Evolutionary conservation across 352 stramenopile genomes (phyloP).

Genomic region (Pythium brassicae): DNA sequence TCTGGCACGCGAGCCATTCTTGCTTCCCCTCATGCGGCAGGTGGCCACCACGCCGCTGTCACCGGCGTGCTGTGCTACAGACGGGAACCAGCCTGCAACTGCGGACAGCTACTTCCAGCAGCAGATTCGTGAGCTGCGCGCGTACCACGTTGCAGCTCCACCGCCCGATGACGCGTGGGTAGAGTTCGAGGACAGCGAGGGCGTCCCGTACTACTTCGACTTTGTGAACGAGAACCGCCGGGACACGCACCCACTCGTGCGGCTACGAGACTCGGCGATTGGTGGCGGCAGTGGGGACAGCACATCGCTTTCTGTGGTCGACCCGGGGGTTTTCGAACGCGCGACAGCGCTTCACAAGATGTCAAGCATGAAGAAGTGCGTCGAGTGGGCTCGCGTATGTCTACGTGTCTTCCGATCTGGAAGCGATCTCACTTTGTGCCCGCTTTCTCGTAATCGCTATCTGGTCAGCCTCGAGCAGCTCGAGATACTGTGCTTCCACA

Average conservation of each 20-base stretch:
- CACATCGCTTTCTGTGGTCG: conserved; percentile 15
- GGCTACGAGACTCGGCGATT: conserved; percentile 14
- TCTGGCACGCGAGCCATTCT: conserved; percentile 36
- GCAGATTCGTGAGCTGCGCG: conserved; percentile 39
- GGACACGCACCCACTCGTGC: conserved; percentile 33
- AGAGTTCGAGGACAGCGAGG: conserved; percentile 33
- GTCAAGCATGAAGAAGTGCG: conserved; percentile 50
- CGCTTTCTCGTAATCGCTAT: too few relatives aligned
- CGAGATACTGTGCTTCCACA: conserved; percentile 67
- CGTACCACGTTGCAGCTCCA: conserved; percentile 9
- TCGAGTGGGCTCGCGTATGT: not conserved
- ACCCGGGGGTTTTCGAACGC: conserved; percentile 43
- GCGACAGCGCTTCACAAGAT: conserved; percentile 41
- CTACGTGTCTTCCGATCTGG: too few relatives aligned
- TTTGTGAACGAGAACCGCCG: conserved; percentile 36
- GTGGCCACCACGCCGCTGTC: conserved; percentile 37
- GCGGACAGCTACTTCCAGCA: conserved; percentile 40
- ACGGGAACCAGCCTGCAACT: conserved; percentile 19
- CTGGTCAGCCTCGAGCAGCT: conserved; percentile 34
- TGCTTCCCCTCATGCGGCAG: conserved; percentile 49
- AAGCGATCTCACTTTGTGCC: not conserved
- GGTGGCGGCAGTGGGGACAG: not conserved
- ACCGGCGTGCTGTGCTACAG: conserved; percentile 19
- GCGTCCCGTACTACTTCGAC: conserved; percentile 48
- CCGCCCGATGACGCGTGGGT: conserved; percentile 32